Evolutionary conservation across 2,329 filamentous ascomycete genomes (phyloP).

Genomic region (Blastomyces percursus): DNA sequence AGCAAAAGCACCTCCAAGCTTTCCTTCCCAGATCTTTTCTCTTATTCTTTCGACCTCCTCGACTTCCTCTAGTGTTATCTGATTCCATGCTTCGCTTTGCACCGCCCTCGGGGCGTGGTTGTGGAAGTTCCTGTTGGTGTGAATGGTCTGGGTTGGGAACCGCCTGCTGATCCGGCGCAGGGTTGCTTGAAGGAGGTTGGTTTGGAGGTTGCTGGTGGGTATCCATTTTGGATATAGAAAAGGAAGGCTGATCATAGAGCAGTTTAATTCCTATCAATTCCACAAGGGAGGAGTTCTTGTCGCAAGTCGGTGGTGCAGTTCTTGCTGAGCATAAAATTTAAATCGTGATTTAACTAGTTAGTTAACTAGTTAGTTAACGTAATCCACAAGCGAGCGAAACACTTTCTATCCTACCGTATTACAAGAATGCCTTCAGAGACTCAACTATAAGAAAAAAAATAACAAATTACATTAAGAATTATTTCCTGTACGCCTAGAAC

Average conservation of each 20-base stretch:
- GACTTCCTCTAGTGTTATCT: constrained; percentile 24
- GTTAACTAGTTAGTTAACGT: too few species aligned
- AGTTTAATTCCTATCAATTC: not conserved
- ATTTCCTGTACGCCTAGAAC: too few species aligned
- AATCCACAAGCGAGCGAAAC: too few species aligned
- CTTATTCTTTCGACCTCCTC: constrained; percentile 41
- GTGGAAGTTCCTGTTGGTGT: not conserved
- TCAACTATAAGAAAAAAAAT: too few species aligned
- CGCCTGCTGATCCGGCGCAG: constrained; percentile 2
- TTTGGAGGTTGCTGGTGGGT: constrained; percentile 8
- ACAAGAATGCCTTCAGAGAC: too few species aligned
- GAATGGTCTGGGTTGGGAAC: not conserved
- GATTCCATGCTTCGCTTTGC: constrained; percentile 21
- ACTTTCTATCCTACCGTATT: too few species aligned
- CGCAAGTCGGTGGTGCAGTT: not conserved
- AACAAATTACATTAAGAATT: too few species aligned
- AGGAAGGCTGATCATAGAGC: constrained; percentile 8
- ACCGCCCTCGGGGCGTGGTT: not conserved
- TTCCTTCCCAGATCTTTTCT: constrained; percentile 56
- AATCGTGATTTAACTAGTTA: too few species aligned
- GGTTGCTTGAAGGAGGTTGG: constrained; percentile 4
- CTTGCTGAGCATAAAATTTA: not conserved
- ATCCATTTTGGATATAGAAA: constrained; percentile 11
- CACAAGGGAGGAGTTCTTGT: not conserved
- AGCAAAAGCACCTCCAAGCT: constrained; percentile 47